phyloP scores from a whole-genome alignment of 805 yeast genomes.

The Lachancea sp. region DNA sequence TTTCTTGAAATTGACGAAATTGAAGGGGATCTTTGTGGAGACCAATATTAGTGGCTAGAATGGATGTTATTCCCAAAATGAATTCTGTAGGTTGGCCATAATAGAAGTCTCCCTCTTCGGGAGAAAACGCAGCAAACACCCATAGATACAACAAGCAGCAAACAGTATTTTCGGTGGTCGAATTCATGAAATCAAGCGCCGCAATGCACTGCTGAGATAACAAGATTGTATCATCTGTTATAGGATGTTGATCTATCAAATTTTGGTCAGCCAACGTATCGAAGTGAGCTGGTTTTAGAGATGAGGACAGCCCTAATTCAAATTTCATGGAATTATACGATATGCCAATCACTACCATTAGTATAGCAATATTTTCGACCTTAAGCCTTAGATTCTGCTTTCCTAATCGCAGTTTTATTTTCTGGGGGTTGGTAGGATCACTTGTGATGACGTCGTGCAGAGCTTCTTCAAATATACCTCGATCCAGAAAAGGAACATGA shows the following conservation, averaged over 20 bases:
- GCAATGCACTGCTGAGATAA: constrained; percentile 27
- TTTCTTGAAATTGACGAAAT: constrained; percentile 21
- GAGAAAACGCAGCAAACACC: constrained; percentile 31
- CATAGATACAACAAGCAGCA: constrained; percentile 30
- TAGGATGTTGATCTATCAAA: constrained; percentile 21
- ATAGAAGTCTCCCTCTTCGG: constrained; percentile 33
- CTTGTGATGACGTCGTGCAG: constrained; percentile 17
- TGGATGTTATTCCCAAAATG: constrained; percentile 26
- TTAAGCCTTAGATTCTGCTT: constrained; percentile 25
- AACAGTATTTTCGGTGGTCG: constrained; percentile 30
- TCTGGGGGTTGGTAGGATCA: constrained; percentile 17
- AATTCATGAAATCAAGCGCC: constrained; percentile 27
- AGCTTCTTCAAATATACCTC: constrained; percentile 28
- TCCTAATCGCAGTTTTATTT: constrained; percentile 24
- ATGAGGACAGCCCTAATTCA: neutral
- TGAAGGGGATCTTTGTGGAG: constrained; percentile 31
- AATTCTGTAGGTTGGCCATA: constrained; percentile 32
- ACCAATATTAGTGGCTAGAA: constrained; percentile 30
- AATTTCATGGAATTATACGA: constrained; percentile 23
- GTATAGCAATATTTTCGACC: constrained; percentile 23
- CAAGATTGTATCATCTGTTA: constrained; percentile 23
- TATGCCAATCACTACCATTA: constrained; percentile 26
- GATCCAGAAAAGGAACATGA: constrained; percentile 26
- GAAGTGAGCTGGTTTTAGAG: constrained; percentile 9
- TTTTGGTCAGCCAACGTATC: constrained; percentile 13